phyloP scores from a whole-genome alignment of 805 yeast genomes.

The Candida alai region DNA sequence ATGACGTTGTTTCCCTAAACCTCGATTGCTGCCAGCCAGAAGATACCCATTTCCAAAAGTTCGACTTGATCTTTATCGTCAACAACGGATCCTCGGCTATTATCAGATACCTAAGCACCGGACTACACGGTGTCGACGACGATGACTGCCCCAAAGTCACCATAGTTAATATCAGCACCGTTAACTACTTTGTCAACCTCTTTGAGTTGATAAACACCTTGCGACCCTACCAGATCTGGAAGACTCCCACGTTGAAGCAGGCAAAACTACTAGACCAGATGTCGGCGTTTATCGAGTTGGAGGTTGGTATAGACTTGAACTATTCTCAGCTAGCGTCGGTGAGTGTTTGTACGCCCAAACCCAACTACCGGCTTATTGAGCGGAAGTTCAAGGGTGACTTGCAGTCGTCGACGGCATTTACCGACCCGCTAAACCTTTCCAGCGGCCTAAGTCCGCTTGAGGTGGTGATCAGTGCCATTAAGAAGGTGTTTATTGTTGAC shows the following conservation, averaged over 20 bases:
- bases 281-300: constrained; percentile 25
- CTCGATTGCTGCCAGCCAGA: constrained; percentile 6
- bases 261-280: constrained; percentile 21
- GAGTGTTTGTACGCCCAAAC: too few relatives aligned
- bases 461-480: constrained; percentile 14
- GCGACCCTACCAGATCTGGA: constrained; percentile 39
- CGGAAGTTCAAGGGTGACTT: constrained; percentile 26
- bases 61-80: constrained; percentile 30
- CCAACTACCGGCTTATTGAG: constrained; percentile 28
- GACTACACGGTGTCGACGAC: constrained; percentile 9
- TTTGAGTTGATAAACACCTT: constrained; percentile 31
- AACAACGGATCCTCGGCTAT: constrained; percentile 36
- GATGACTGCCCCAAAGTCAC: constrained; percentile 24
- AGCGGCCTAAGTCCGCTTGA: constrained; percentile 20
- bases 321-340: constrained; percentile 22
- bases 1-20: constrained; percentile 16
- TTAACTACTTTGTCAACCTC: constrained; percentile 37
- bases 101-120: constrained; percentile 20
- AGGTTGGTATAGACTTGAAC: constrained; percentile 11
- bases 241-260: constrained; percentile 29
- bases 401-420: constrained; percentile 18
- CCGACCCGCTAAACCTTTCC: constrained; percentile 29
- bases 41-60: constrained; percentile 6
- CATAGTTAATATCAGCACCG: constrained; percentile 36
- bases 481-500: constrained; percentile 8